Conservation (phyloP, 257 asterid genomes). For the Salvia hispanica region DNA sequence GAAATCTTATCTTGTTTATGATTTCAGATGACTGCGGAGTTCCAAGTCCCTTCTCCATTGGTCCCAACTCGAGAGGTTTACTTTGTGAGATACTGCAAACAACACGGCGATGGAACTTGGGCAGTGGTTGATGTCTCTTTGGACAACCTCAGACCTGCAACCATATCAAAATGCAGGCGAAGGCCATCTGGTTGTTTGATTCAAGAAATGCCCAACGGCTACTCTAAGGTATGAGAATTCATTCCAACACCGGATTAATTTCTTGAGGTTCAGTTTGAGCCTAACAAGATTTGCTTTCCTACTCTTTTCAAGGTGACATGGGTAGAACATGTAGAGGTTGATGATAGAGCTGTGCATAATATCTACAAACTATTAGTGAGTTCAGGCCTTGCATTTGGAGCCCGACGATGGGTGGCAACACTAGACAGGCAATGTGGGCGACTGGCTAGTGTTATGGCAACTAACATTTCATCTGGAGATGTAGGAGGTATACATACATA, state of each 20-base stretch:
- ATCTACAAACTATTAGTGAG: conserved; percentile 63
- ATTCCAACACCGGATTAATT: no score
- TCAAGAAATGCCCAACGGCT: conserved; percentile 78
- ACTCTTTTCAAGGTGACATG: conserved; percentile 54
- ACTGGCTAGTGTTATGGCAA: conserved; percentile 69
- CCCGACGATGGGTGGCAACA: conserved; percentile 74
- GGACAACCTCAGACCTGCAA: conserved; percentile 57
- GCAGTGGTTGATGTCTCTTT: conserved; percentile 81
- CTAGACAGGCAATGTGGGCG: conserved; percentile 77
- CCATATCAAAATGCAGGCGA: conserved; percentile 57
- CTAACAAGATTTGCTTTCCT: no score
- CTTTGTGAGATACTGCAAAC: conserved; percentile 77
- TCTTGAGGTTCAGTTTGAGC: no score
- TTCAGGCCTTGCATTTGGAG: conserved; percentile 74
- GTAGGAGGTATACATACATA: conserved; percentile 45
- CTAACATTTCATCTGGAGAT: conserved; percentile 62
- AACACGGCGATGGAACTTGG: conserved; percentile 73
- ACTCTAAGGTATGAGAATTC: conserved; percentile 58
- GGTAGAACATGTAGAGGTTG: conserved; percentile 75
- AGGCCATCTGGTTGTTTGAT: conserved; percentile 82
- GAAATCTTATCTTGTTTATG: neutral
- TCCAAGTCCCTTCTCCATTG: conserved; percentile 77
- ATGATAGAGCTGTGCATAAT: conserved; percentile 63
- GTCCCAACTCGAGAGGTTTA: conserved; percentile 79
- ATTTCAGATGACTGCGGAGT: conserved; percentile 77